phyloP scores from a whole-genome alignment of 2,329 filamentous ascomycete genomes.

The Fusarium algeriense region DNA sequence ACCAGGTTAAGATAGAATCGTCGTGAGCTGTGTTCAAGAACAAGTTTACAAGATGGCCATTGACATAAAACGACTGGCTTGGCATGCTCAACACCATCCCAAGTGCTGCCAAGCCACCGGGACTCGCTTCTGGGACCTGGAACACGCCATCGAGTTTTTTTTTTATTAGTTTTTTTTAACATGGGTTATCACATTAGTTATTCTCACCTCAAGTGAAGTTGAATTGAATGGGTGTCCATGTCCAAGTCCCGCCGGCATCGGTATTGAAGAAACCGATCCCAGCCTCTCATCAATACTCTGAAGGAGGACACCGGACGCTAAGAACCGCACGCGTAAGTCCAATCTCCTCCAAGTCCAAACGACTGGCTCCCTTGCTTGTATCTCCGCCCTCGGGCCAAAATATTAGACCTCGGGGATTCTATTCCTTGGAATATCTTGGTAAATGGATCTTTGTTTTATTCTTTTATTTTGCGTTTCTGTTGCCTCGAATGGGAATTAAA shows the following conservation, averaged over 20 bases:
- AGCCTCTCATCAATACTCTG: not conserved
- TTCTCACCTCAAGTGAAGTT: not conserved
- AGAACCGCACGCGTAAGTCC: constrained; percentile 6
- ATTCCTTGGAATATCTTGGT: constrained; percentile 17
- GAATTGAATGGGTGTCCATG: constrained; percentile 7
- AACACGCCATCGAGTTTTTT: constrained; percentile 21
- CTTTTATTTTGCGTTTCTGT: constrained; percentile 1
- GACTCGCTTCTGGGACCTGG: constrained; percentile 1
- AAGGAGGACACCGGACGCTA: constrained; percentile 9
- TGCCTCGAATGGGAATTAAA: constrained; percentile 7
- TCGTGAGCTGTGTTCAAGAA: constrained; percentile 11
- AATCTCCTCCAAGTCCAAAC: constrained; percentile 12
- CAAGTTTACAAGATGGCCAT: not conserved
- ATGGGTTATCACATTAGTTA: not conserved
- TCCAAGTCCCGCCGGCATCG: constrained; percentile 15
- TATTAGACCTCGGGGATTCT: constrained; percentile 5
- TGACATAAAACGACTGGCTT: constrained; percentile 4
- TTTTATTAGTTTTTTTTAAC: constrained; percentile 8
- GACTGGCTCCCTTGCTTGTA: not conserved
- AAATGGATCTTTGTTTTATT: not conserved
- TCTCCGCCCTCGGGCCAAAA: constrained; percentile 16
- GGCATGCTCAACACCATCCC: not conserved
- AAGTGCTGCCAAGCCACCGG: not conserved
- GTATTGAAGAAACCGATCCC: constrained; percentile 9
- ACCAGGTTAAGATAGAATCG: not conserved